Conservation (phyloP, 768 basidiomycete genomes). For the Pleurotus pulmonarius region DNA sequence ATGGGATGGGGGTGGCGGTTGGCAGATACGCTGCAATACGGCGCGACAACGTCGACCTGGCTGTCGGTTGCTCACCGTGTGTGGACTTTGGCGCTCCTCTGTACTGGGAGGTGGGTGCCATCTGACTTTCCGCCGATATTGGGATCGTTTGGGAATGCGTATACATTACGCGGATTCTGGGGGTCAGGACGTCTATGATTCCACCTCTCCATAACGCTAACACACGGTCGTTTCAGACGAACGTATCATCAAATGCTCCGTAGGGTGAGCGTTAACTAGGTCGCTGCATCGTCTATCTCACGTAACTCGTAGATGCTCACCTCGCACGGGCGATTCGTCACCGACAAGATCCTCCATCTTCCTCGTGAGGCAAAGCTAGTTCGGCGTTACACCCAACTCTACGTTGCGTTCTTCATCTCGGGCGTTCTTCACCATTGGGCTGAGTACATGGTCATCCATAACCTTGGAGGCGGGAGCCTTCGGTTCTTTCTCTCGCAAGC, state of each 20-base stretch:
- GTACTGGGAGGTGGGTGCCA: conserved; percentile 8
- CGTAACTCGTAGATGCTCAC: conserved; percentile 15
- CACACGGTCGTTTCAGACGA: conserved; percentile 13
- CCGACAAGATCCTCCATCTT: conserved; percentile 13
- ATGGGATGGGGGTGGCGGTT: background rate
- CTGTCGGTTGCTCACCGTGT: background rate
- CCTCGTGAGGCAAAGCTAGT: conserved; percentile 12
- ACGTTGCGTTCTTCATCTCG: conserved; percentile 27
- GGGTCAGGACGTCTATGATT: conserved; percentile 19
- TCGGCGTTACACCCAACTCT: conserved; percentile 22
- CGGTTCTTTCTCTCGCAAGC: conserved; percentile 25
- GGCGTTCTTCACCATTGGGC: conserved; percentile 22
- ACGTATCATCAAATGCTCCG: conserved; percentile 28
- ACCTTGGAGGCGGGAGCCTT: conserved; percentile 12
- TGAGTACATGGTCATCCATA: conserved; percentile 15
- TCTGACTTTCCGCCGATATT: conserved; percentile 24
- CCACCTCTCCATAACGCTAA: background rate
- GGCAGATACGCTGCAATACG: background rate
- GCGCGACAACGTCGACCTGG: background rate
- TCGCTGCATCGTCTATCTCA: background rate
- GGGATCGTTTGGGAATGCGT: conserved; percentile 23
- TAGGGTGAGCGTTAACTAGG: conserved; percentile 14
- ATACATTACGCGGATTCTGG: conserved; percentile 29
- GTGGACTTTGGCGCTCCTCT: background rate
- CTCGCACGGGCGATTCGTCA: conserved; percentile 17